Conservation (phyloP, 73 alveolate species). For the Symbiodinium natans region DNA sequence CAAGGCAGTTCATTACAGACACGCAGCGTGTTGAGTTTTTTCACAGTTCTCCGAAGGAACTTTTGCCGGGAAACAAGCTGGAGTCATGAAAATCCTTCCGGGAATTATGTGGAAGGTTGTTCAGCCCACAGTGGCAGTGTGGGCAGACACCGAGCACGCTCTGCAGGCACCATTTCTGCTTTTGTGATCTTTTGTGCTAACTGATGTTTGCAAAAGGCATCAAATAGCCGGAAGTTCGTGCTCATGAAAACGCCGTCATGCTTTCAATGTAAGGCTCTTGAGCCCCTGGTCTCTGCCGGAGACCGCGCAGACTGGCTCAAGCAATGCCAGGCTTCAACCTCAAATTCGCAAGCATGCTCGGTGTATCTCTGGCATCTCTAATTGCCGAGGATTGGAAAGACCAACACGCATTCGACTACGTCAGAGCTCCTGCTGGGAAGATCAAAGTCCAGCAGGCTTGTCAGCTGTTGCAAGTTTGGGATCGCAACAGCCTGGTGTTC, state of each 20-base stretch:
- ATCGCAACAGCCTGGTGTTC: neutral
- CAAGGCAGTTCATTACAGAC: no score
- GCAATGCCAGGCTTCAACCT: conserved; percentile 59
- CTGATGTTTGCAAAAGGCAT: neutral
- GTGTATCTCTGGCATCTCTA: neutral
- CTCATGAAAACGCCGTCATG: neutral
- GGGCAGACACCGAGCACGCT: conserved; percentile 83
- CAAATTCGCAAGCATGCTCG: neutral
- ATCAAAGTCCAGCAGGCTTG: conserved; percentile 76
- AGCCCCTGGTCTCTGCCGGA: conserved; percentile 7
- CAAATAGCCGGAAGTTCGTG: neutral
- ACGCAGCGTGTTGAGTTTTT: neutral
- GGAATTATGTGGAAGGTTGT: conserved; percentile 24
- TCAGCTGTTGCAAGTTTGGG: neutral
- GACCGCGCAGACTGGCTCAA: conserved; percentile 60
- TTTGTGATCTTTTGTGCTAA: neutral
- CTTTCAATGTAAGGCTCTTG: conserved; percentile 19
- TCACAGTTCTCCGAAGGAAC: neutral
- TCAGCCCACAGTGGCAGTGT: conserved; percentile 80
- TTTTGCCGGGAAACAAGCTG: neutral
- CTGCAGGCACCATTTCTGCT: conserved; percentile 44
- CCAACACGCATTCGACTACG: conserved; percentile 49
- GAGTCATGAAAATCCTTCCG: neutral
- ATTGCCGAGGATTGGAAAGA: conserved; percentile 36
- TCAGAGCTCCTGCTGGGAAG: conserved; percentile 61